These are phyloP conservation scores for Tolypocladium ophioglossoides DNA, from an alignment of 2,329 filamentous ascomycete species.

Conservation along the genomic window DNA sequence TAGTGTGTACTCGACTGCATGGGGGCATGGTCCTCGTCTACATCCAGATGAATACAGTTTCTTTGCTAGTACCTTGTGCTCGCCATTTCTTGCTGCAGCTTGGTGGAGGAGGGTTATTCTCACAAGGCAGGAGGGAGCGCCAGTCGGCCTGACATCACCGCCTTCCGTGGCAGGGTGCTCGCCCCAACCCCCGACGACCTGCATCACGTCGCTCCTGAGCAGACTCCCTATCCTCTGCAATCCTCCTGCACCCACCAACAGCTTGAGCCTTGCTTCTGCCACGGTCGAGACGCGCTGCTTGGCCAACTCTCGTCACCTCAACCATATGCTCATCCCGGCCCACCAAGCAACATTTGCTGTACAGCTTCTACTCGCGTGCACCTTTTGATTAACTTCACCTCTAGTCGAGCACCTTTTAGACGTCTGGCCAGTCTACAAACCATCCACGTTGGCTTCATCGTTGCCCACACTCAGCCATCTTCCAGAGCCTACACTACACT, in stretches of 20 bases:
- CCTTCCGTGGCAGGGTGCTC: not conserved
- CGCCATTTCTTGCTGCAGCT: not conserved
- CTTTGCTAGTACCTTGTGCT: not conserved
- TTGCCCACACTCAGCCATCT: not conserved
- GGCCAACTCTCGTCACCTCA: not conserved
- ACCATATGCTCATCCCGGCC: not conserved
- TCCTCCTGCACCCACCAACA: not conserved
- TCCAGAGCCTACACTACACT: not conserved
- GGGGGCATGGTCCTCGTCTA: conserved; percentile 1
- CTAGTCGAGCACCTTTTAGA: conserved; percentile 2
- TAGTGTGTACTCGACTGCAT: conserved; percentile 3
- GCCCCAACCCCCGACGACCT: not conserved
- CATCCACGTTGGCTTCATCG: not conserved
- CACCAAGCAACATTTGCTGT: not conserved
- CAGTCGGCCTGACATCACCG: not conserved
- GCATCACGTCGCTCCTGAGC: not conserved
- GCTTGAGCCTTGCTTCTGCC: not conserved
- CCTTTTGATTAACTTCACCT: conserved; percentile 1
- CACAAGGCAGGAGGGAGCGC: not conserved
- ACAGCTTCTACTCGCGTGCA: not conserved
- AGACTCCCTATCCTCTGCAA: not conserved
- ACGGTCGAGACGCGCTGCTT: not conserved
- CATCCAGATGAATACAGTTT: conserved; percentile 6
- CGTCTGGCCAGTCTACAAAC: conserved; percentile 1
- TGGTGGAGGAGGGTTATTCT: too few species aligned